phyloP scores from a whole-genome alignment of 2,329 filamentous ascomycete genomes.

The Pyrenophora tritici-repentis region DNA sequence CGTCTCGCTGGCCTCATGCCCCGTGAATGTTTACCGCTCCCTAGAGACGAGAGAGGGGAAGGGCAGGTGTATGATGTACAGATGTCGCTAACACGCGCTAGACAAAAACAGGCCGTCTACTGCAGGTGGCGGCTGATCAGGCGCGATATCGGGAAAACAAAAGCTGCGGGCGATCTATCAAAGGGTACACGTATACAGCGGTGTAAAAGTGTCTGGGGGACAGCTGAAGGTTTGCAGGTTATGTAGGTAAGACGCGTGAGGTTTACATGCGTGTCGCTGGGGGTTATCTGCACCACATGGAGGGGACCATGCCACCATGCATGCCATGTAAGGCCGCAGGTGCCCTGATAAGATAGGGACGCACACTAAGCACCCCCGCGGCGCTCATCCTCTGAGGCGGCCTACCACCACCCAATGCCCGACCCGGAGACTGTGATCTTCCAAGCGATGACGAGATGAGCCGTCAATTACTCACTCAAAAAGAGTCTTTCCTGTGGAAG shows the following conservation, averaged over 20 bases:
- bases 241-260: neutral
- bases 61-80: constrained; percentile 24
- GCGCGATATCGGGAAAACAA: constrained; percentile 19
- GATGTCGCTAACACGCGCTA: constrained; percentile 31
- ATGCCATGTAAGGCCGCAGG: constrained; percentile 1
- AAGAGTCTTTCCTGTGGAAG: neutral
- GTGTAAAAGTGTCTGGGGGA: neutral
- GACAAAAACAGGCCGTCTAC: constrained; percentile 22
- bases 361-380: constrained; percentile 3
- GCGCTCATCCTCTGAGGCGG: neutral
- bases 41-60: constrained; percentile 25
- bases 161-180: constrained; percentile 3
- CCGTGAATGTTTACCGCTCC: constrained; percentile 18
- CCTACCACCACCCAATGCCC: constrained; percentile 7
- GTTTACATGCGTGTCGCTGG: neutral
- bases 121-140: constrained; percentile 26
- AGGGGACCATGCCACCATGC: neutral
- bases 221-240: neutral
- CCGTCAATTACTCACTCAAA: constrained; percentile 10
- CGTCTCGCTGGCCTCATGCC: constrained; percentile 23
- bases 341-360: constrained; percentile 13
- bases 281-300: neutral
- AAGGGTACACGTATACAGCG: neutral
- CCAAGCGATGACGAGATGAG: constrained; percentile 23
- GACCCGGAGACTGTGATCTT: constrained; percentile 10